Conservation (phyloP, 2,329 filamentous ascomycete species). For the Botrytis elliptica region DNA sequence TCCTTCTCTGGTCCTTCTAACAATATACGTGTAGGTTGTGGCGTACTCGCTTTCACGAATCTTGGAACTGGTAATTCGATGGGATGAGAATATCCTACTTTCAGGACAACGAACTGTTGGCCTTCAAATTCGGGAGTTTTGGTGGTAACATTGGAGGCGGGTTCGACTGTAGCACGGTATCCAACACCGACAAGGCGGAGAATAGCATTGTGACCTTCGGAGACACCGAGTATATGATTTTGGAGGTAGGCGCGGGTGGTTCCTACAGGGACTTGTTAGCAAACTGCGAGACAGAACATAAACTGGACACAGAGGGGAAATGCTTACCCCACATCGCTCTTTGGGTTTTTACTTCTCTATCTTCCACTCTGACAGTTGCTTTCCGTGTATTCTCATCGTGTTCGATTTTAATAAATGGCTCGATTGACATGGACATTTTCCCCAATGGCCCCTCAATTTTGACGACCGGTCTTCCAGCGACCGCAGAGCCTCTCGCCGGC, state of each 20-base stretch:
- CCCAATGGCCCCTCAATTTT: conserved; percentile 80
- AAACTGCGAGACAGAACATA: background rate
- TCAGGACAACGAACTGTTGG: conserved; percentile 87
- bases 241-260: conserved; percentile 87
- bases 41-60: conserved; percentile 82
- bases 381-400: conserved; percentile 64
- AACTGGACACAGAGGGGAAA: background rate
- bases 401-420: conserved; percentile 70
- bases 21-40: conserved; percentile 86
- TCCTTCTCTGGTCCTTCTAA: conserved; percentile 86
- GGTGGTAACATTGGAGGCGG: conserved; percentile 59
- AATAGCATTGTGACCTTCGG: conserved; percentile 93
- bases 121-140: conserved; percentile 67
- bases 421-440: conserved; percentile 74
- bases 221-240: conserved; percentile 89
- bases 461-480: conserved; percentile 58
- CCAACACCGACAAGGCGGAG: conserved; percentile 92
- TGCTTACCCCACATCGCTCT: conserved; percentile 89
- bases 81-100: conserved; percentile 95
- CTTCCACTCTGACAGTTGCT: conserved; percentile 66
- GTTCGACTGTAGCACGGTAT: conserved; percentile 85
- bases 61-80: conserved; percentile 83
- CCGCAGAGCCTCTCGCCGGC: conserved; percentile 42
- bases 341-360: conserved; percentile 69
- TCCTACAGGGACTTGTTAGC: conserved; percentile 51